phyloP scores from a whole-genome alignment of 202 grass and related monocot genomes.

The Carex sylvatica region DNA sequence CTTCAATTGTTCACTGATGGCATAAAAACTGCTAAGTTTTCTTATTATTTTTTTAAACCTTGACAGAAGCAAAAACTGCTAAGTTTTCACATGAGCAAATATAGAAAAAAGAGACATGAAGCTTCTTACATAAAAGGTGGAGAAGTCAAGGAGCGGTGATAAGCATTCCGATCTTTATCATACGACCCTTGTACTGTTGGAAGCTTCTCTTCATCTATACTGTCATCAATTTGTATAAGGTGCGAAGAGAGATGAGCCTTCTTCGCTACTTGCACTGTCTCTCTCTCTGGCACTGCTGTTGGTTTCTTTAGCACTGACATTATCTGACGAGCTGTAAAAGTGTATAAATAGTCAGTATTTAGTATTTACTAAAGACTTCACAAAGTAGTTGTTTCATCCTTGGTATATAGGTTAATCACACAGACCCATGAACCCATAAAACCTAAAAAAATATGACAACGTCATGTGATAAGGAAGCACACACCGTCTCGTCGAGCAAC shows the following conservation, averaged over 20 bases:
- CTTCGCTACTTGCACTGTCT: not conserved
- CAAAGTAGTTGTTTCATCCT: not conserved
- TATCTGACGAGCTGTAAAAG: conserved; percentile 61
- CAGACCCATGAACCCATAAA: not conserved
- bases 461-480: conserved; percentile 9
- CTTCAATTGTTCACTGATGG: not conserved
- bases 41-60: no score
- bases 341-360: not conserved
- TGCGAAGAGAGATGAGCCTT: not conserved
- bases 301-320: conserved; percentile 58
- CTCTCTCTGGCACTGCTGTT: conserved; percentile 27
- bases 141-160: not conserved
- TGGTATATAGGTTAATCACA: not conserved
- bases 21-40: not conserved
- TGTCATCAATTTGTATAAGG: conserved; percentile 10
- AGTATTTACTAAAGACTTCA: not conserved
- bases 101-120: not conserved
- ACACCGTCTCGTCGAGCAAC: conserved; percentile 48
- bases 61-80: no score
- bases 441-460: not conserved
- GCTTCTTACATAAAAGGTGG: not conserved
- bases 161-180: not conserved
- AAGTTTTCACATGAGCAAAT: not conserved
- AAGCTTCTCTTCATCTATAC: not conserved
- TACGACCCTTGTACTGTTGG: not conserved